A percentile compares a stretch with the other conserved stretches of the same genome.
Evolutionary conservation across 1,284 basidiomycete genomes (phyloP).

Genomic region (Puccinia polysora): DNA sequence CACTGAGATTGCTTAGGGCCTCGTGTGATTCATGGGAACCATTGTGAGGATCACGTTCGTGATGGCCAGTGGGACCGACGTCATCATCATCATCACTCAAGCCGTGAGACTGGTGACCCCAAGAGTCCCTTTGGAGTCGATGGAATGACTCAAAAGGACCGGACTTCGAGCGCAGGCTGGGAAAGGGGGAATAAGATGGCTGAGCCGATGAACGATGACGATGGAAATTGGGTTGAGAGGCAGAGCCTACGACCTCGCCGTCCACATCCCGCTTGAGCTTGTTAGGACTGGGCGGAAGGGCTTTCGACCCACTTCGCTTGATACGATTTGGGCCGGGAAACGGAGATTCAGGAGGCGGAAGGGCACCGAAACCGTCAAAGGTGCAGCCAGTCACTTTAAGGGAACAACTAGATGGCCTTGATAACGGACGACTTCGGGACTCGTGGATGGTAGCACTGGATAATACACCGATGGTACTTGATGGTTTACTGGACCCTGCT

Average conservation of each 20-base stretch:
- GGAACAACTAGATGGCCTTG: background rate
- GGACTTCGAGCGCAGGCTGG: background rate
- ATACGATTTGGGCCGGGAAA: constrained; percentile 28
- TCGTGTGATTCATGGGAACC: constrained; percentile 42
- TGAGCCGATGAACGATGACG: constrained; percentile 1
- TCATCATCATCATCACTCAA: constrained; percentile 41
- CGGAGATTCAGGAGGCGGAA: constrained; percentile 42
- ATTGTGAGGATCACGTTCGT: constrained; percentile 16
- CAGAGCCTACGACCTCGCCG: constrained; percentile 9
- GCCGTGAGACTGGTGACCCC: constrained; percentile 15
- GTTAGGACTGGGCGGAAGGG: constrained; percentile 30
- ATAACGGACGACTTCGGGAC: background rate
- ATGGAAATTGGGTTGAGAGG: constrained; percentile 7
- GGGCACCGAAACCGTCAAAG: constrained; percentile 36
- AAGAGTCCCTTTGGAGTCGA: constrained; percentile 14
- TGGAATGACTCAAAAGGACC: background rate
- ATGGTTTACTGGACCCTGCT: constrained; percentile 32
- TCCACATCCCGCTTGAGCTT: constrained; percentile 36
- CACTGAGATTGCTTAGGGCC: constrained; percentile 33
- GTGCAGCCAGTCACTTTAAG: background rate
- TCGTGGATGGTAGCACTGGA: constrained; percentile 4
- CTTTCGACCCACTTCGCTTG: background rate
- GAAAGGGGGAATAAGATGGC: background rate
- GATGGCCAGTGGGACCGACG: constrained; percentile 5
- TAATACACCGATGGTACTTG: constrained; percentile 18